Evolutionary conservation across 176 grass and related monocot genomes (phyloP), one percentile per base, ranked within the genome.

Genomic region (Chloris gayana): DNA sequence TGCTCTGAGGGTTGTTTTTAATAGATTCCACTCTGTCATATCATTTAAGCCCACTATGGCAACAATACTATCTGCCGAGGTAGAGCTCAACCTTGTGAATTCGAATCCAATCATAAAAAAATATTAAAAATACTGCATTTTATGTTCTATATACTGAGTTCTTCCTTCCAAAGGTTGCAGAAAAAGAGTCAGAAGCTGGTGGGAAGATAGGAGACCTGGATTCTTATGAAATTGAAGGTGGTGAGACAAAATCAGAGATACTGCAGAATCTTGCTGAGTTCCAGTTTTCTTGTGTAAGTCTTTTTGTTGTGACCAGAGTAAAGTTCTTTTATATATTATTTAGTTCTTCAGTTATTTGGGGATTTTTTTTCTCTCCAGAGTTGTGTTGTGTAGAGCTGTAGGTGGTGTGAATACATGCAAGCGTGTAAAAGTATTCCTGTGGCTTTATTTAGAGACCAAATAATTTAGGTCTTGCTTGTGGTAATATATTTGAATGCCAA

Each of bases 231-330:
- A 92, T 97, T 74, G 94, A 94, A 90, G 94, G 94, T 42, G 91
- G 91, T 41, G 94, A 97, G 45, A 97, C 94, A 77, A 97, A 97
- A 90, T 91, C 94, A 82, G 94, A 97, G 88, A 89, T 97, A 59
- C 78, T 97, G 66, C 91, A 94, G 74, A 97, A 97, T 81, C 91
- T 97, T 64, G 30, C 91, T 5, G 94, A 97, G 75, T 97, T 97
- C 83, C 91, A 94, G 80, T 94, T 97, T 84, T 94, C 94, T 72
- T 97, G 94, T 77, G 94, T 97, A 90, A 93, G 85, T 83, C 25
- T 54, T 54, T 50, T 54, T 54, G 19, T 54, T 54, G 19, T 54
- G 6, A 54, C 51, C 6, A 22, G 51, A 22, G 19, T 54, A 54
- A 22, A 54, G 19, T 54, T 54, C 18, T 21, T 54, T 22, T 21